Evolutionary conservation across 805 yeast genomes (phyloP), one percentile per base, ranked within the genome.

Genomic region (Teunomyces tritomae): DNA sequence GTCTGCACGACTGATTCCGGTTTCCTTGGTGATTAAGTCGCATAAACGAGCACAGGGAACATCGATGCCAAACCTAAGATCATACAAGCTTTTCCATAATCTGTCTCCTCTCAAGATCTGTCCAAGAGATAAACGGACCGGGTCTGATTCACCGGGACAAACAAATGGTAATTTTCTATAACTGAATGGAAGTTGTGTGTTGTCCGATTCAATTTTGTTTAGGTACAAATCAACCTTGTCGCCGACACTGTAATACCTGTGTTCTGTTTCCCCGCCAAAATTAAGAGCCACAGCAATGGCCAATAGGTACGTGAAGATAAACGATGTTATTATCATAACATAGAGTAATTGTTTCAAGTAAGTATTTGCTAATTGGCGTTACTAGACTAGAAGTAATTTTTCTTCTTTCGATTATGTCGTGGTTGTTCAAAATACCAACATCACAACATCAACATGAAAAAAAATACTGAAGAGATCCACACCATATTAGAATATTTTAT

Each of bases 31-130:
- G n/a, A 70, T 69, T 55, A 86, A 73, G 42, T 83, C 86, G 68
- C 97, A 89, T 13, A 89, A 64, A 36, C 83, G 68, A 43, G 70
- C 72, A 65, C 96, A 89, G 0, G 80, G 75, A 37, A 75, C 71
- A 58, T 87, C 95, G n/a, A 74, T 62, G 10, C 82, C 85, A 61
- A 88, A 86, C 2, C 56, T 51, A 39, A 89, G 67, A n/a, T 75
- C 68, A 57, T 87, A 87, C 52, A 84, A 88, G 33, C 91, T 82
- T 51, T 79, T 82, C 84, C 87, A 83, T 43, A 85, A 79, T 45
- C 95, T 70, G 59, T 89, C 96, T 10, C 96, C 96, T 45, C 85
- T 74, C 46, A 89, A 71, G 14, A 90, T 83, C 56, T 87, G 92
- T 11, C 90, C 88, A 17, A 89, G 63, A 4, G 90, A 84, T 39